A percentile compares a stretch with the other conserved stretches of the same genome.
These are phyloP conservation scores for Cytospora leucostoma DNA, from an alignment of 2,329 filamentous ascomycete species.

Conservation along the genomic window DNA sequence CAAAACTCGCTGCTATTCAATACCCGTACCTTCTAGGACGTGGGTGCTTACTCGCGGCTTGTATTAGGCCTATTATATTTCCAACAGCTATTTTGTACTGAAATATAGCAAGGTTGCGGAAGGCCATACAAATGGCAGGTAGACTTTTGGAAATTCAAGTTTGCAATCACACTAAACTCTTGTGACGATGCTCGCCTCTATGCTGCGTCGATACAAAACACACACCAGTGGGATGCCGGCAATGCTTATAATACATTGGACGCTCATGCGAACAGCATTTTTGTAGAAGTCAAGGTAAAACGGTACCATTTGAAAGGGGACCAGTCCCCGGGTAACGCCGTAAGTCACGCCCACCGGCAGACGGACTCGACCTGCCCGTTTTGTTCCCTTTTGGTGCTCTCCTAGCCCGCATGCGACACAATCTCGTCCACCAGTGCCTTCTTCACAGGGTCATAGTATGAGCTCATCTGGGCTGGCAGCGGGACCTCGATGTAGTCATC, in stretches of 20 bases:
- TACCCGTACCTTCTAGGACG: no score
- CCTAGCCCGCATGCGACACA: slow-evolving; percentile 84
- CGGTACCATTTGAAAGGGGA: background rate
- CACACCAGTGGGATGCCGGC: background rate
- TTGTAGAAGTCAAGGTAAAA: background rate
- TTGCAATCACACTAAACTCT: background rate
- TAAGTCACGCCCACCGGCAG: background rate
- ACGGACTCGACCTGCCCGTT: background rate
- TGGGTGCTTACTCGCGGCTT: no score
- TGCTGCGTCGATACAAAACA: background rate
- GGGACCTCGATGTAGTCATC: slow-evolving; percentile 87
- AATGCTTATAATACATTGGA: background rate
- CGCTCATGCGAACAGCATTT: background rate
- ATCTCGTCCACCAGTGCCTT: slow-evolving; percentile 87
- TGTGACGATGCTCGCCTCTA: background rate
- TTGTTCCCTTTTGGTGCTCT: background rate
- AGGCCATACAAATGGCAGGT: background rate
- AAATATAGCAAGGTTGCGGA: no score
- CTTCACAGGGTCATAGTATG: slow-evolving; percentile 68
- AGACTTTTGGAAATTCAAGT: background rate
- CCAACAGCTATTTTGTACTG: no score
- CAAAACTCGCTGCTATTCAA: no score
- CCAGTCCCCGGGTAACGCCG: background rate
- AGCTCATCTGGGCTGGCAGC: slow-evolving; percentile 85
- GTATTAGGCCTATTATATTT: no score